Percentiles rank a stretch among this genome's conserved stretches.
Conservation (phyloP, 352 stramenopile species). For the Phytophthora hibernalis region DNA sequence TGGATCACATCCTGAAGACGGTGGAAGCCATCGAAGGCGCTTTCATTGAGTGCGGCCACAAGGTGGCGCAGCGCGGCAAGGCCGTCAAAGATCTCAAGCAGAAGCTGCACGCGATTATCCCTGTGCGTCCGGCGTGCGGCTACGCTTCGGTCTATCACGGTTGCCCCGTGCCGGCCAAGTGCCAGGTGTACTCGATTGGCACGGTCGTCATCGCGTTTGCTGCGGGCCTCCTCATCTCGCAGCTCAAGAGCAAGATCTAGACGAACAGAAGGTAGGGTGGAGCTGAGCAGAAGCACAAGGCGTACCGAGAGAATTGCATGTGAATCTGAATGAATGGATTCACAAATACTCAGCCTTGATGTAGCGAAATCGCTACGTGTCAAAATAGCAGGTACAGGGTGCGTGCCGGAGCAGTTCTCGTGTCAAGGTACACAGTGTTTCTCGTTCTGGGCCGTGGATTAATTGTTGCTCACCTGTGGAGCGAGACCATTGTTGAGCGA, state of each 20-base stretch:
- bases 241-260: slow-evolving; percentile 64
- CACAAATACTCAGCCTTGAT: not conserved
- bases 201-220: slow-evolving; percentile 66
- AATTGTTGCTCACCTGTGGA: slow-evolving; percentile 2
- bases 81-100: slow-evolving; percentile 63
- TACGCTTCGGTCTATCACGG: slow-evolving; percentile 55
- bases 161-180: slow-evolving; percentile 74
- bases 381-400: slow-evolving; percentile 24
- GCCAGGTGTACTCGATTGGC: slow-evolving; percentile 71
- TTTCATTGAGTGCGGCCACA: slow-evolving; percentile 75
- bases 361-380: too few species aligned
- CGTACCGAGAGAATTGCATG: slow-evolving; percentile 12
- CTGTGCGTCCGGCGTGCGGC: slow-evolving; percentile 54
- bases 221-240: slow-evolving; percentile 60
- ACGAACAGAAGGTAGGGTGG: not conserved
- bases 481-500: slow-evolving; percentile 16
- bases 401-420: slow-evolving; percentile 20
- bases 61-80: slow-evolving; percentile 61
- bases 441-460: not conserved
- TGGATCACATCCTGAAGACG: slow-evolving; percentile 81
- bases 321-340: slow-evolving; percentile 25
- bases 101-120: slow-evolving; percentile 58
- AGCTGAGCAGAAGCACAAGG: not conserved
- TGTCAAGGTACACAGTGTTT: slow-evolving; percentile 14
- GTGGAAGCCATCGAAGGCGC: slow-evolving; percentile 75